Base-by-base conservation (phyloP, 345 rosid species). In the Eucalyptus camaldulensis region DNA sequence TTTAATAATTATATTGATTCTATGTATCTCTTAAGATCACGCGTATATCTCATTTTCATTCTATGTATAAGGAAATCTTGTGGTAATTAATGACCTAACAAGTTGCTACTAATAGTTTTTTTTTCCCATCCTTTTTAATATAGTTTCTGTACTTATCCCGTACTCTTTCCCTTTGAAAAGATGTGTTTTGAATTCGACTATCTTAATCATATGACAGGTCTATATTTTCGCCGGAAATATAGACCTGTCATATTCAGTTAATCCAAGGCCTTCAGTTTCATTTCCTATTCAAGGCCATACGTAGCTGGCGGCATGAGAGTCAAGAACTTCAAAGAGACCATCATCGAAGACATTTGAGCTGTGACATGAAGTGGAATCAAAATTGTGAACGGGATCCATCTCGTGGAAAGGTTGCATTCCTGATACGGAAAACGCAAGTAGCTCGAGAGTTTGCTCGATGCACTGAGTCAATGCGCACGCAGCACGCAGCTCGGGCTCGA, bases 41-140 rank as follows among this genome's bases (percentile, higher is more conserved):
- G 2, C 0, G 4, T 60, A 27, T 60, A 60, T 60, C 1, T 60
- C 69, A 27, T 27, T 60, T 12, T 60, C 15, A 12, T 60, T 3
- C 4, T 12, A 60, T 53, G 10, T 1, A 19, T 53, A 21, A 53
- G 0, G 62, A 29, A 13, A 29, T 62, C 3, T 29, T 0, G 1
- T 27, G 69, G 31, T 13, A 13, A 62, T 62, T 12, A 3, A 60
- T 60, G 31, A 8, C 31, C 67, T 27, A 60, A 60, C 12, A 1
- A 60, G 67, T 27, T 60, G 67, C 31, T 27, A 27, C 16, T 27
- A 60, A 27, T n/a, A 12, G 4, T 4, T 27, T 29, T 4, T 4
- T 4, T 27, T 27, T 13, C n/a, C 69, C 33, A 62, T 13, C 69
- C 69, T 13, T 65, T n/a, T 15, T 12, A 60, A 12, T 60, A 1